Conservation (phyloP, 805 yeast species). For the Nakazawaea populi region DNA sequence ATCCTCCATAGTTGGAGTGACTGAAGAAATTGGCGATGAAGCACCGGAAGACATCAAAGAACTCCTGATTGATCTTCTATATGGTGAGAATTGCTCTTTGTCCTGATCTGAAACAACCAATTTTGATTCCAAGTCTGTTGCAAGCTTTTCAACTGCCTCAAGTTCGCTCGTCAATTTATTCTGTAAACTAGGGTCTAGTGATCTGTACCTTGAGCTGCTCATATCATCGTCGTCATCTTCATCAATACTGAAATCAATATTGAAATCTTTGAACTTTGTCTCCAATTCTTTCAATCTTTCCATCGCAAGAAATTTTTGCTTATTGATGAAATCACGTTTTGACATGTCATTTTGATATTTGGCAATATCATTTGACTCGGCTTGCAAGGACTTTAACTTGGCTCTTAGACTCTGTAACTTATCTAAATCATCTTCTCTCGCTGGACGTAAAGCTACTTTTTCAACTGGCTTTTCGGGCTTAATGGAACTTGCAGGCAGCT, state of each 20-base stretch:
- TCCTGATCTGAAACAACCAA: slow-evolving; percentile 18
- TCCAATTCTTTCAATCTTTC: slow-evolving; percentile 70
- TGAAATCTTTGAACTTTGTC: slow-evolving; percentile 55
- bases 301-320: slow-evolving; percentile 61
- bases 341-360: slow-evolving; percentile 48
- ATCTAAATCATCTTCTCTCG: slow-evolving; percentile 44
- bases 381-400: slow-evolving; percentile 56
- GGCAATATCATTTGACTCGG: slow-evolving; percentile 71
- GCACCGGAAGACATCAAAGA: slow-evolving; percentile 8
- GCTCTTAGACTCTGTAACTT: slow-evolving; percentile 51
- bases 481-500: slow-evolving; percentile 10
- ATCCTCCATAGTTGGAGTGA: slow-evolving; percentile 9
- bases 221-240: slow-evolving; percentile 18
- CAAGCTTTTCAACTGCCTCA: slow-evolving; percentile 35
- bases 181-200: slow-evolving; percentile 15
- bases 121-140: slow-evolving; percentile 33
- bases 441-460: slow-evolving; percentile 32
- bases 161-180: slow-evolving; percentile 30
- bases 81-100: slow-evolving; percentile 1
- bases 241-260: slow-evolving; percentile 41
- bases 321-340: slow-evolving; percentile 48
- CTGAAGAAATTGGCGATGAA: neutral
- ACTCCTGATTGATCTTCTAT: slow-evolving; percentile 3
- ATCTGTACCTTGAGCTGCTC: slow-evolving; percentile 13
- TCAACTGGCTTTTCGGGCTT: slow-evolving; percentile 5